Percentiles rank a stretch among this genome's conserved stretches.
Conservation (phyloP, 1,284 basidiomycete species). For the Cutaneotrichosporon mucoides region DNA sequence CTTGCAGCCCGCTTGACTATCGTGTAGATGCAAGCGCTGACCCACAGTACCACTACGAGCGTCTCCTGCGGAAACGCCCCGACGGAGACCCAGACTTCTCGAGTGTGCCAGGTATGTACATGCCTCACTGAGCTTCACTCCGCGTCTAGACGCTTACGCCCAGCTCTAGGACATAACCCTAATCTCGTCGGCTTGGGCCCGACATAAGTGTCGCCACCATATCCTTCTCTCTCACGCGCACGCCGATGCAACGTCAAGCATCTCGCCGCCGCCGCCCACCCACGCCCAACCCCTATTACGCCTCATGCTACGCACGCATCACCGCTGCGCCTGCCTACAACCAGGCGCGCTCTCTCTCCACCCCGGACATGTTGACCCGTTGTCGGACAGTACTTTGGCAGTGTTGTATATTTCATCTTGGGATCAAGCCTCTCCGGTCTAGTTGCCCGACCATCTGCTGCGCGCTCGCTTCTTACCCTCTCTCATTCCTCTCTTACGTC, state of each 20-base stretch:
- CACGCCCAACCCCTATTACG: background rate
- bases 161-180: slow-evolving; percentile 4
- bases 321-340: background rate
- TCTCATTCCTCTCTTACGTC: background rate
- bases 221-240: background rate
- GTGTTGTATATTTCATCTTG: slow-evolving; percentile 7
- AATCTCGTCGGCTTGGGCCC: slow-evolving; percentile 6
- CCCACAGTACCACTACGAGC: slow-evolving; percentile 11
- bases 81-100: slow-evolving; percentile 14
- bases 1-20: no score
- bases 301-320: background rate
- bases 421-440: background rate
- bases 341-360: no score
- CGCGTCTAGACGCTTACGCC: background rate
- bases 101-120: slow-evolving; percentile 4
- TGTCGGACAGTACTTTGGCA: slow-evolving; percentile 3
- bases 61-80: slow-evolving; percentile 4
- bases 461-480: no score
- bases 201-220: background rate
- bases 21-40: background rate
- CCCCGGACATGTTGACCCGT: background rate
- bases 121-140: background rate
- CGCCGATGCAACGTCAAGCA: background rate
- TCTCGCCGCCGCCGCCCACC: background rate
- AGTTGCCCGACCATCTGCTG: no score